These are phyloP conservation scores for Apiotrichum siamense DNA, from an alignment of 1,284 basidiomycete species.

Conservation along the genomic window DNA sequence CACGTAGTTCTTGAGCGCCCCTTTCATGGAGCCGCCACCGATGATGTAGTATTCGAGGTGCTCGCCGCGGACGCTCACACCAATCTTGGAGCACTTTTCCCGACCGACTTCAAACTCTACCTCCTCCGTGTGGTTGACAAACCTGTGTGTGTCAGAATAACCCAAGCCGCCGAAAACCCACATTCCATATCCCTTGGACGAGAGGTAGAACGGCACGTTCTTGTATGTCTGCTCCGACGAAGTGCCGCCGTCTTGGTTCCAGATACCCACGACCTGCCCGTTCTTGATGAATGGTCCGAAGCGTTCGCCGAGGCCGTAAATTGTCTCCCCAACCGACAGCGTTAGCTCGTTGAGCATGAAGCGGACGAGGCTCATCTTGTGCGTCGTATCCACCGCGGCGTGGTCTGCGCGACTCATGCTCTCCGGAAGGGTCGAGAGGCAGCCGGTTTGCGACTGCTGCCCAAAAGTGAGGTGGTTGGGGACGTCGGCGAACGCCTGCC, in stretches of 20 bases:
- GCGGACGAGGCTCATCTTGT: slow-evolving; percentile 20
- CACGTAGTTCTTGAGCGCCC: slow-evolving; percentile 30
- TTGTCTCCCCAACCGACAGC: slow-evolving; percentile 61
- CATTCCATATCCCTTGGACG: slow-evolving; percentile 61
- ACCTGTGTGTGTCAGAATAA: slow-evolving; percentile 25
- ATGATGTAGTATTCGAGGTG: slow-evolving; percentile 61
- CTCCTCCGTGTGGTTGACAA: slow-evolving; percentile 70
- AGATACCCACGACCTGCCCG: slow-evolving; percentile 59
- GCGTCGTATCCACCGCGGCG: slow-evolving; percentile 5
- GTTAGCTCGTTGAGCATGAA: slow-evolving; percentile 65
- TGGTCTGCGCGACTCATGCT: slow-evolving; percentile 15
- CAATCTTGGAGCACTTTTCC: slow-evolving; percentile 66
- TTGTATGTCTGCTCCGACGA: slow-evolving; percentile 67
- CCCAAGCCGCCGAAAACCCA: not conserved
- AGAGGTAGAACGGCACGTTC: slow-evolving; percentile 40
- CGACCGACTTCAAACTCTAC: slow-evolving; percentile 64
- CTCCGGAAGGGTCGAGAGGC: slow-evolving; percentile 53
- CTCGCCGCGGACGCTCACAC: slow-evolving; percentile 60
- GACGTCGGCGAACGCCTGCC: slow-evolving; percentile 61
- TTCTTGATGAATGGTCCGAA: slow-evolving; percentile 71
- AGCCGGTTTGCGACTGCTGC: slow-evolving; percentile 58
- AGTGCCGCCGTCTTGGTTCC: slow-evolving; percentile 55
- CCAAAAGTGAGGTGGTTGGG: slow-evolving; percentile 59
- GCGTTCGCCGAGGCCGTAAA: slow-evolving; percentile 64
- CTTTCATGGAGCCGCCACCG: slow-evolving; percentile 35